A percentile compares a stretch with the other conserved stretches of the same genome.
These are phyloP conservation scores for Fusarium miscanthi DNA, from an alignment of 2,329 filamentous ascomycete species.

Conservation along the genomic window DNA sequence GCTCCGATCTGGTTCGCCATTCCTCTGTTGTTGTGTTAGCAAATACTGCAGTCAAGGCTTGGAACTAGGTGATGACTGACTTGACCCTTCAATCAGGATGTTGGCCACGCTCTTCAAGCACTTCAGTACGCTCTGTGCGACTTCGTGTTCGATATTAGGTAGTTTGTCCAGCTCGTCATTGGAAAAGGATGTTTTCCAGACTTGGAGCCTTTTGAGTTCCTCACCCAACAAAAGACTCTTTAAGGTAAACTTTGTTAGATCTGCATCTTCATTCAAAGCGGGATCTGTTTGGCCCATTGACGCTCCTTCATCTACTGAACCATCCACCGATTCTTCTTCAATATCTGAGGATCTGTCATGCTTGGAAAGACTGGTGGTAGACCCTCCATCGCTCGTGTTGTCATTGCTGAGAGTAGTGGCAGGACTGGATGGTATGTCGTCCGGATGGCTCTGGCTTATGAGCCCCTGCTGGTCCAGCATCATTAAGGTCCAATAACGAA, in stretches of 20 bases:
- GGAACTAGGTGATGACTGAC: background rate
- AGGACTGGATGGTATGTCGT: background rate
- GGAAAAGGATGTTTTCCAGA: slow-evolving; percentile 12
- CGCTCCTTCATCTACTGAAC: background rate
- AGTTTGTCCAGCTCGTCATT: slow-evolving; percentile 6
- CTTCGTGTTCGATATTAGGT: slow-evolving; percentile 2
- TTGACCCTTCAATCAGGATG: background rate
- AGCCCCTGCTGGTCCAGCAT: background rate
- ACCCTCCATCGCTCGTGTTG: background rate
- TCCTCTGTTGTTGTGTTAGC: background rate
- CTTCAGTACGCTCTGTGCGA: background rate
- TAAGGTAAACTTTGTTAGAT: background rate
- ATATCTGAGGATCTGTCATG: background rate
- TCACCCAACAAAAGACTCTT: background rate
- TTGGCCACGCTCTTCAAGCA: slow-evolving; percentile 1
- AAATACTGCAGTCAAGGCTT: background rate
- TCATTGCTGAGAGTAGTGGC: slow-evolving; percentile 1
- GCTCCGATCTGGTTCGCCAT: background rate
- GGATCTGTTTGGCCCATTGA: background rate
- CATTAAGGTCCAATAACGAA: background rate
- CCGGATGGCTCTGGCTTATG: background rate
- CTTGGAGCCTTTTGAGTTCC: slow-evolving; percentile 5
- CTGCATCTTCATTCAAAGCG: background rate
- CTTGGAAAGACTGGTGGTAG: background rate
- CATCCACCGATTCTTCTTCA: background rate